phyloP scores from a whole-genome alignment of 768 basidiomycete genomes.

The Tylopilus rubrobrunneus region DNA sequence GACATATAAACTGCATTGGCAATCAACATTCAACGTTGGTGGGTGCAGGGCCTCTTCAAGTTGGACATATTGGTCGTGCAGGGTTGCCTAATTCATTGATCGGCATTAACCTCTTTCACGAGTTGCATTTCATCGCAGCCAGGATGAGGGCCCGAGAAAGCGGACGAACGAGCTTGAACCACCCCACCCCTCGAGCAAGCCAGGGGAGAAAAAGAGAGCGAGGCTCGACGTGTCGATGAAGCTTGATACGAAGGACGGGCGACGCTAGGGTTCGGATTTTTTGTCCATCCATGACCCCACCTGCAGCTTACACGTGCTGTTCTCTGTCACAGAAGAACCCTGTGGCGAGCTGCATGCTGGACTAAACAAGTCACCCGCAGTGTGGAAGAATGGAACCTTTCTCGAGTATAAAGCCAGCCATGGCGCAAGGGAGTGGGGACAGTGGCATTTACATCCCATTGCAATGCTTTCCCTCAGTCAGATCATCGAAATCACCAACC shows the following conservation, averaged over 20 bases:
- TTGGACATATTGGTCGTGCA: too few species aligned
- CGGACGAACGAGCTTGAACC: too few species aligned
- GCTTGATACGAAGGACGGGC: background rate
- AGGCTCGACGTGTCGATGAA: background rate
- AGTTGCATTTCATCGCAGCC: background rate
- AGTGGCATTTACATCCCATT: background rate
- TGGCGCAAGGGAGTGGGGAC: background rate
- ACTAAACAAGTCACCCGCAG: background rate
- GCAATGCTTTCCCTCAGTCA: constrained; percentile 16
- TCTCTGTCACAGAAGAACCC: background rate
- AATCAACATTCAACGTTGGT: too few species aligned
- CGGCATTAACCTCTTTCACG: background rate
- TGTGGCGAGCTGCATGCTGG: background rate
- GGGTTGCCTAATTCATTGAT: background rate
- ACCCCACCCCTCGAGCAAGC: too few species aligned
- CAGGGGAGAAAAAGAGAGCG: background rate
- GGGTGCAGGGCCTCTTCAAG: too few species aligned
- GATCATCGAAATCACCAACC: constrained; percentile 10
- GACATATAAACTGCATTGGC: too few species aligned
- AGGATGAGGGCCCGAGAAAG: background rate
- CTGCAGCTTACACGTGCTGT: background rate
- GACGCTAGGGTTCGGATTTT: background rate
- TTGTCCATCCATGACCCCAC: background rate
- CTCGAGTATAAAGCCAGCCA: constrained; percentile 8
- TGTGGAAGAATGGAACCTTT: background rate